A percentile compares a stretch with the other conserved stretches of the same genome.
phyloP scores from a whole-genome alignment of 2,329 filamentous ascomycete species.

The Ascochyta pisi region DNA sequence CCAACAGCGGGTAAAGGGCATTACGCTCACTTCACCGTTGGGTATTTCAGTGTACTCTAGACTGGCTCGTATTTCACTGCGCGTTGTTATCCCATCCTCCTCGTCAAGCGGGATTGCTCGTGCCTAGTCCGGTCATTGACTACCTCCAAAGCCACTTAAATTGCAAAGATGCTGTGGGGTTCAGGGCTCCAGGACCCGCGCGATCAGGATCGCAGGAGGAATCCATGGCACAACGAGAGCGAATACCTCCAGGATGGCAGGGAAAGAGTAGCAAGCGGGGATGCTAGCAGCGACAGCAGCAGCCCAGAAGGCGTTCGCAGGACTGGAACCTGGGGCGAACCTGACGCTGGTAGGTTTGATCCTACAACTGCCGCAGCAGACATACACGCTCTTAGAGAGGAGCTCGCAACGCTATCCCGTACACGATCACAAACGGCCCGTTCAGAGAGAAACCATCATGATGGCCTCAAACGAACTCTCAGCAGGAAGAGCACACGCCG shows the following conservation, averaged over 20 bases:
- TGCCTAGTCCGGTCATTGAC: background rate
- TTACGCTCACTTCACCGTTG: background rate
- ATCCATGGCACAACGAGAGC: slow-evolving; percentile 47
- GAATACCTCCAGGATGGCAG: slow-evolving; percentile 26
- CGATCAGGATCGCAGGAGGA: slow-evolving; percentile 36
- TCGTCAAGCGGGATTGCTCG: background rate
- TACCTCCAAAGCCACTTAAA: background rate
- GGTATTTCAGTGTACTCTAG: background rate
- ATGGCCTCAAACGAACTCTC: slow-evolving; percentile 33
- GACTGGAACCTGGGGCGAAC: slow-evolving; percentile 67
- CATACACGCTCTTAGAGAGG: slow-evolving; percentile 62
- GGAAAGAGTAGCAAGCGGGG: slow-evolving; percentile 23
- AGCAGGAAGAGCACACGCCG: slow-evolving; percentile 39
- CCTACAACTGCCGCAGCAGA: slow-evolving; percentile 64
- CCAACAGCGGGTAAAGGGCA: background rate
- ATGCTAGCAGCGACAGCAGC: slow-evolving; percentile 26
- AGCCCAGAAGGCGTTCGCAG: slow-evolving; percentile 39
- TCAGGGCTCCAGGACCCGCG: slow-evolving; percentile 23
- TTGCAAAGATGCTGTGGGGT: slow-evolving; percentile 31
- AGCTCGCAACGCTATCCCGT: slow-evolving; percentile 62
- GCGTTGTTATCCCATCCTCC: background rate
- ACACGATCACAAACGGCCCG: slow-evolving; percentile 40
- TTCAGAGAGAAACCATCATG: slow-evolving; percentile 28
- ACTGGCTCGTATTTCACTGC: background rate
- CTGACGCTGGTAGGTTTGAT: slow-evolving; percentile 62